phyloP scores from a whole-genome alignment of 805 yeast genomes.

The Wickerhamomyces kurtzmanii region DNA sequence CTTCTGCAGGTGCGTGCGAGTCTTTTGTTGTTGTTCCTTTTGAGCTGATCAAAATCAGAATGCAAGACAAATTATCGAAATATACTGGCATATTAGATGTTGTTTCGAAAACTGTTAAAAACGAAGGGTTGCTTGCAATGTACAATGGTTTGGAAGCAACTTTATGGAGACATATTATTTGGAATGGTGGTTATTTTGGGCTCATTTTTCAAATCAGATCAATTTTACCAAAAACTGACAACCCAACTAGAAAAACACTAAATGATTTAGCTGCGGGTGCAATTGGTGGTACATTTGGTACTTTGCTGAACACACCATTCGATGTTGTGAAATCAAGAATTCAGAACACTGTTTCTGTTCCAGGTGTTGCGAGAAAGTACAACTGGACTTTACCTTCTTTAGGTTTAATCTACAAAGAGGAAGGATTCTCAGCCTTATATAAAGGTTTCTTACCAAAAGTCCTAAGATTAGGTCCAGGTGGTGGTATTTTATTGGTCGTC shows the following conservation, averaged over 20 bases:
- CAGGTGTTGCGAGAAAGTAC: constrained; percentile 79
- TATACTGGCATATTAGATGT: constrained; percentile 84
- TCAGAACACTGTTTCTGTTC: constrained; percentile 57
- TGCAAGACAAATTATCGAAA: constrained; percentile 80
- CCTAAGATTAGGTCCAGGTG: constrained; percentile 97
- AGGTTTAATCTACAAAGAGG: constrained; percentile 69
- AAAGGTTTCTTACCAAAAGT: constrained; percentile 98
- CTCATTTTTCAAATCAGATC: constrained; percentile 79
- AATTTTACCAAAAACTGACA: constrained; percentile 69
- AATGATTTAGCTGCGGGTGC: constrained; percentile 90
- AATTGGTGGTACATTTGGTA: constrained; percentile 95
- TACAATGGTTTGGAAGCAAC: constrained; percentile 97
- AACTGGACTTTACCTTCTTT: constrained; percentile 88
- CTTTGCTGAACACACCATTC: constrained; percentile 91
- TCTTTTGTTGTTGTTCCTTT: constrained; percentile 96
- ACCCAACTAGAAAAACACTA: constrained; percentile 62
- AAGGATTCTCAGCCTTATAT: constrained; percentile 85
- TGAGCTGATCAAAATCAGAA: constrained; percentile 88
- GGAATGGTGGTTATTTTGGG: constrained; percentile 99
- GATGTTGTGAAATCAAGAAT: constrained; percentile 97
- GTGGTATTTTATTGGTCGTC: constrained; percentile 96
- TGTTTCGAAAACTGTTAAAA: constrained; percentile 55
- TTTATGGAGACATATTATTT: constrained; percentile 88
- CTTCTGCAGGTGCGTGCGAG: constrained; percentile 97
- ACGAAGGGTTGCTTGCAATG: constrained; percentile 74